These are phyloP conservation scores for Globisporangium echinulatum DNA, from an alignment of 352 stramenopile species.

Conservation along the genomic window DNA sequence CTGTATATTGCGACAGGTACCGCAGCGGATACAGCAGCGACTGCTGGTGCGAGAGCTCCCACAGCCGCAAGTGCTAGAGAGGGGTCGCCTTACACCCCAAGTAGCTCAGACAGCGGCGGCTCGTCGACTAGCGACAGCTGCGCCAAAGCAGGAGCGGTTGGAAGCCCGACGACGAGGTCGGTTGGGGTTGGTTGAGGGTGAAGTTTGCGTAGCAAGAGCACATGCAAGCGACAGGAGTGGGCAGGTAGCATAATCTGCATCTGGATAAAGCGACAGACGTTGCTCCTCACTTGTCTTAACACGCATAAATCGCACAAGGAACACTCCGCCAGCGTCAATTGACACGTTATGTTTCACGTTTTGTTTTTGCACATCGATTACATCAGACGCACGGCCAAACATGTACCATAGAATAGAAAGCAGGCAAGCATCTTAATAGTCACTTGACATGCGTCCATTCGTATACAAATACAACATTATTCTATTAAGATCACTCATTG, in stretches of 20 bases:
- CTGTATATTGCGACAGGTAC: not conserved
- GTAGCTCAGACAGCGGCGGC: not conserved
- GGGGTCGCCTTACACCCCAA: too few species aligned
- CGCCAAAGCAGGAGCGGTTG: not conserved
- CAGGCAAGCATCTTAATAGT: not conserved
- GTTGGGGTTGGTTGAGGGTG: not conserved
- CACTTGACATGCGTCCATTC: not conserved
- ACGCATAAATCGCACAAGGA: not conserved
- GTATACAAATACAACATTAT: not conserved
- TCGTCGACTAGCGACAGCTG: not conserved
- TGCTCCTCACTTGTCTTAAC: not conserved
- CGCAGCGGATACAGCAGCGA: not conserved
- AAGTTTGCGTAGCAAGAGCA: not conserved
- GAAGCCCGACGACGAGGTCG: not conserved
- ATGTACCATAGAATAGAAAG: not conserved
- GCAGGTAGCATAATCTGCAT: constrained; percentile 37
- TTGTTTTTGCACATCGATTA: not conserved
- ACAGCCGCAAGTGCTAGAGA: too few species aligned
- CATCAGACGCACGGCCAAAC: not conserved
- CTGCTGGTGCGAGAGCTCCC: too few species aligned
- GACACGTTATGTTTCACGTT: too few species aligned
- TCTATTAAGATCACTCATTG: not conserved
- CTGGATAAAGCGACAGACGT: not conserved
- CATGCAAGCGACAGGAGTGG: not conserved
- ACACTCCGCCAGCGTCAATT: not conserved